phyloP scores from a whole-genome alignment of 441 rosid species.

The Cnidoscolus chayamansa region DNA sequence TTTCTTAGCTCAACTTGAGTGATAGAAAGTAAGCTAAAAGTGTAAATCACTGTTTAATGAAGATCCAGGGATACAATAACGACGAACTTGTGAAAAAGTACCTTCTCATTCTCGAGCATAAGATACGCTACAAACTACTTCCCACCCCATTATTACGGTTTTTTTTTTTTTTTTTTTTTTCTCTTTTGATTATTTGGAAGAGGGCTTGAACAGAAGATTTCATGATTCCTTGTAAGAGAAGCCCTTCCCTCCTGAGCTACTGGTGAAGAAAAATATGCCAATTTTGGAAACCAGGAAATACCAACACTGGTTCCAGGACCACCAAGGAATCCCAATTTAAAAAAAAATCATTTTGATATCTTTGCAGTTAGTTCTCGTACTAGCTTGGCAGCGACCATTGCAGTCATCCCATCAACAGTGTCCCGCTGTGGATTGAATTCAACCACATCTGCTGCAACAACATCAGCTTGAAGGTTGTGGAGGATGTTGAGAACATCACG shows the following conservation, averaged over 20 bases:
- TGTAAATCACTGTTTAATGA: too few species aligned
- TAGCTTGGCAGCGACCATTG: slow-evolving; percentile 98
- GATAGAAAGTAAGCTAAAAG: too few species aligned
- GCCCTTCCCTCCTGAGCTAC: neutral
- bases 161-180: too few species aligned
- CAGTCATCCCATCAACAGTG: slow-evolving; percentile 99
- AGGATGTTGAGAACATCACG: slow-evolving; percentile 89
- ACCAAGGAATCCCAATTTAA: neutral
- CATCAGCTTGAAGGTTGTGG: slow-evolving; percentile 78
- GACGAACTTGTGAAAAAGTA: too few species aligned
- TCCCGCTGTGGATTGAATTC: slow-evolving; percentile 98
- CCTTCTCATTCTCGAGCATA: too few species aligned
- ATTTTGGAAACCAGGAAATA: too few species aligned
- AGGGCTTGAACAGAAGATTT: too few species aligned
- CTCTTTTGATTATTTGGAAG: too few species aligned
- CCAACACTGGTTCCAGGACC: neutral
- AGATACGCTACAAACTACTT: too few species aligned
- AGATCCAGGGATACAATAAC: too few species aligned
- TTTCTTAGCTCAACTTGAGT: too few species aligned
- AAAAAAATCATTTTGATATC: slow-evolving; percentile 54
- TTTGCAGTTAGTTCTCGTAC: slow-evolving; percentile 90
- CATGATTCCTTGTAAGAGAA: neutral
- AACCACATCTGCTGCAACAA: slow-evolving; percentile 91
- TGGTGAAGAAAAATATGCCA: neutral
- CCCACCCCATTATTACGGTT: too few species aligned